phyloP scores from a whole-genome alignment of 495 filamentous ascomycete species.

The Chaetomium fimeti region DNA sequence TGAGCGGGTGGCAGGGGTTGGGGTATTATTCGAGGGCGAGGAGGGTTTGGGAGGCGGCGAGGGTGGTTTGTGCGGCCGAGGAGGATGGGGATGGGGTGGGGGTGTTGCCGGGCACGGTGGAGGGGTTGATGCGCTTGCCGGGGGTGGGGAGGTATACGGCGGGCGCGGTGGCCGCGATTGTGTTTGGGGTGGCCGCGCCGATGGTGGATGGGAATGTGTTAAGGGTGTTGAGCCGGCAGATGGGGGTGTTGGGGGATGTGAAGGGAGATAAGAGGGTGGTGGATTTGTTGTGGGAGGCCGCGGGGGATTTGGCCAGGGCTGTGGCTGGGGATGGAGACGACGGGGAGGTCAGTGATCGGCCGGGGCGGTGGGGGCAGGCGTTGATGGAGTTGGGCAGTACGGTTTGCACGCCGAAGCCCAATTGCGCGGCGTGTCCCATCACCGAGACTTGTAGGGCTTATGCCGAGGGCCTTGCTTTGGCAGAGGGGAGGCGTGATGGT shows the following conservation, averaged over 20 bases:
- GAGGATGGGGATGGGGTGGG: slow-evolving; percentile 19
- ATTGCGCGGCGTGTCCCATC: slow-evolving; percentile 44
- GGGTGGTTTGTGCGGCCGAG: slow-evolving; percentile 29
- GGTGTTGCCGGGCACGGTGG: slow-evolving; percentile 36
- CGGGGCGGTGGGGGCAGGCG: slow-evolving; percentile 49
- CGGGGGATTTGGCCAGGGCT: slow-evolving; percentile 39
- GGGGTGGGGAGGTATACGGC: slow-evolving; percentile 51
- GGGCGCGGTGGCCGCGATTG: slow-evolving; percentile 48
- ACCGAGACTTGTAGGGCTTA: slow-evolving; percentile 45
- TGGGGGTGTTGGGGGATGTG: slow-evolving; percentile 44
- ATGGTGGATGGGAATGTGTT: slow-evolving; percentile 54
- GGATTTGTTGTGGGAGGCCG: slow-evolving; percentile 46
- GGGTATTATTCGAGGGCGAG: slow-evolving; percentile 49
- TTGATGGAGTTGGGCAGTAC: slow-evolving; percentile 52
- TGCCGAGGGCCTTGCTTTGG: slow-evolving; percentile 37
- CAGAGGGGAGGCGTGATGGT: not conserved
- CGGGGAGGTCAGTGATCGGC: slow-evolving; percentile 34
- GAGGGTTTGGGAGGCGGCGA: slow-evolving; percentile 42
- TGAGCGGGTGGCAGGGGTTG: slow-evolving; percentile 43
- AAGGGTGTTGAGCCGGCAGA: slow-evolving; percentile 45
- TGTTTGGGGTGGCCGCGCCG: slow-evolving; percentile 43
- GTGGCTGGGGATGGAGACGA: slow-evolving; percentile 34
- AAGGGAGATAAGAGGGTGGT: slow-evolving; percentile 41
- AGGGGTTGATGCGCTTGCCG: slow-evolving; percentile 37
- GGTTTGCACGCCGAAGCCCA: slow-evolving; percentile 48